Evolutionary conservation across 2,329 filamentous ascomycete species (phyloP), one percentile per base, ranked within the genome.

Genomic region (Trichoderma sp.): DNA sequence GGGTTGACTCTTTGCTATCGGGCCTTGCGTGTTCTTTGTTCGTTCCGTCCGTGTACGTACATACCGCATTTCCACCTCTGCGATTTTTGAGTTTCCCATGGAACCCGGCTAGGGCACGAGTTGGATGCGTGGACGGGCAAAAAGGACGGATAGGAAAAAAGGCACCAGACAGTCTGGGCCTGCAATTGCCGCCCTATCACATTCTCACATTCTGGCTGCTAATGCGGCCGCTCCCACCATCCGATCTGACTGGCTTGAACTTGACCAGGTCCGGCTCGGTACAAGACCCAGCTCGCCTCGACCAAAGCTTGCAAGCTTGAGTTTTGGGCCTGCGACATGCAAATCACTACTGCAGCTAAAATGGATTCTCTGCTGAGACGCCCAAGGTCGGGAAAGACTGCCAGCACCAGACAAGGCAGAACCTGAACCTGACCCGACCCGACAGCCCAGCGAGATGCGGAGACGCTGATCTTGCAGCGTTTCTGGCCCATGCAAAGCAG

Each of bases 321-420:
- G 35, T 38, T 35, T 71, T 31, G 38, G 63, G 29, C 60, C 71
- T 29, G 62, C 66, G 29, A 64, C 65, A 68, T 75, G 74, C 74
- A 75, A 59, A 75, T 75, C 74, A 75, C 67, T 71, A 75, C 73
- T 75, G 74, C 74, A 75, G 74, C 74, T 75, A 71, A 71, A 71
- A 71, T 60, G 64, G 53, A 9, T 31, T 71, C n/a, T 35, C 33
- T 45, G 67, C 63, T 60, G 33, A 56, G 71, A 65, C 62, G 11
- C 45, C 35, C 60, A 33, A 60, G 50, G 69, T n/a, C 56, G 50
- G 56, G 24, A n/a, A n/a, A 38, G 35, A 31, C 50, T 56, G 14
- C 33, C 24, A 21, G 18, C 18, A n/a, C 35, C 18, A 41, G 38
- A 14, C 27, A 14, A 38, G 53, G 35, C 59, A 29, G 62, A 41